phyloP scores from a whole-genome alignment of 192 early-diverging fungal genomes.

The Rhizophagus prolifer region DNA sequence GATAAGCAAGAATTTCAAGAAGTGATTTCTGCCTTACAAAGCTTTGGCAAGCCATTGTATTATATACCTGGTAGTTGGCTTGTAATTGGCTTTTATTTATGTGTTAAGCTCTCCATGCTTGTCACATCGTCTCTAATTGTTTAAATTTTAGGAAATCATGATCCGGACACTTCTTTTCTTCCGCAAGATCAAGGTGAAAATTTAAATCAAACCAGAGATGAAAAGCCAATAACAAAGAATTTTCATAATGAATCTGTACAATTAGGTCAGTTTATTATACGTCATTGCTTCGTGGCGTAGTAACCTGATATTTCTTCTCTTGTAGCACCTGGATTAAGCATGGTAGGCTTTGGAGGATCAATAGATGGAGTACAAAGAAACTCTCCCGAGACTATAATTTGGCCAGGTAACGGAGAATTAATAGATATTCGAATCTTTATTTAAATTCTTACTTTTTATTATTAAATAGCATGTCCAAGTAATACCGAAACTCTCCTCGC shows the following conservation, averaged over 20 bases:
- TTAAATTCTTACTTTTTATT: not conserved
- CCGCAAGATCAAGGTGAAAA: not conserved
- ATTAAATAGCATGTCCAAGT: conserved; percentile 14
- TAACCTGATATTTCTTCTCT: not conserved
- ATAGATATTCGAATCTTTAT: not conserved
- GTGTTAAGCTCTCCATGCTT: not conserved
- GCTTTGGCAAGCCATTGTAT: conserved; percentile 17
- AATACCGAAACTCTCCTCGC: conserved; percentile 10
- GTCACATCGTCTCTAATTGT: not conserved
- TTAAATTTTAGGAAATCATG: conserved; percentile 14
- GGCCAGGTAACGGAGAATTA: conserved; percentile 11
- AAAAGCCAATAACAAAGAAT: not conserved
- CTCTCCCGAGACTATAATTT: conserved; percentile 4
- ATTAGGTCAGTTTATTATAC: not conserved
- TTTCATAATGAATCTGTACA: conserved; percentile 8
- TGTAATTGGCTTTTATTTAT: not conserved
- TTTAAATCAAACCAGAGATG: not conserved
- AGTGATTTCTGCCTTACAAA: not conserved
- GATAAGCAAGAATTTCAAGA: conserved; percentile 18
- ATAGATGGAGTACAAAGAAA: not conserved
- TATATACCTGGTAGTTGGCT: conserved; percentile 20
- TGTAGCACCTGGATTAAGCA: conserved; percentile 20
- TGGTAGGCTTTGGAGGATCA: conserved; percentile 27
- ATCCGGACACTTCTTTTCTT: conserved; percentile 15
- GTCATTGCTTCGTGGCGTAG: too few relatives aligned